Conservation (phyloP, 1,284 basidiomycete species). For the Sporisorium iseilematis-ciliati region DNA sequence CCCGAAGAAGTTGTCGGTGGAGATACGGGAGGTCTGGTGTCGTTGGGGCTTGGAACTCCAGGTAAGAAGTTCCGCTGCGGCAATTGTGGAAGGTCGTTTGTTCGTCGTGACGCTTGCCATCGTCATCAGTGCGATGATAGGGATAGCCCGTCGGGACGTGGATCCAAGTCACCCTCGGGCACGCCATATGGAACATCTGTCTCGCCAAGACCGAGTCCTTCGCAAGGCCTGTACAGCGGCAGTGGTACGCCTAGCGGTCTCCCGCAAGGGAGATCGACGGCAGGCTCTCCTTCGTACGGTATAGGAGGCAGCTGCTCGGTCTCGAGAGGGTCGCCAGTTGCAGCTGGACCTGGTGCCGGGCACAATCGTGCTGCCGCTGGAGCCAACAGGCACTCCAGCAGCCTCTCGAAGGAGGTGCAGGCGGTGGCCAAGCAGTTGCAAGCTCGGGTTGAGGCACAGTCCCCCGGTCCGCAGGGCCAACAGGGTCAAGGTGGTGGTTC, state of each 20-base stretch:
- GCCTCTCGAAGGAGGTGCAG: constrained; percentile 46
- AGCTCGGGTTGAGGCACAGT: constrained; percentile 46
- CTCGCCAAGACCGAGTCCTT: constrained; percentile 22
- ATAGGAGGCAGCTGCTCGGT: neutral
- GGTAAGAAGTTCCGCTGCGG: constrained; percentile 66
- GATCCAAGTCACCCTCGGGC: constrained; percentile 24
- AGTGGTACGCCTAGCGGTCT: constrained; percentile 7
- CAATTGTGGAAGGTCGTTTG: constrained; percentile 62
- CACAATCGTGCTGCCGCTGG: neutral
- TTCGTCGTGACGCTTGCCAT: constrained; percentile 63
- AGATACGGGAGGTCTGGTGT: constrained; percentile 56
- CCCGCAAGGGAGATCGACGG: constrained; percentile 8
- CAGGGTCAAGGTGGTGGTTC: constrained; percentile 1
- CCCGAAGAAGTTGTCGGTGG: constrained; percentile 51
- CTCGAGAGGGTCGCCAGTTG: constrained; percentile 19
- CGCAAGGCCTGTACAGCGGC: constrained; percentile 9
- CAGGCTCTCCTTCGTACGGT: neutral
- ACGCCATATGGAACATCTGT: constrained; percentile 24
- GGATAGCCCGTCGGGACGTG: constrained; percentile 18
- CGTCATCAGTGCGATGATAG: constrained; percentile 59
- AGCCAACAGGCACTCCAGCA: constrained; percentile 16
- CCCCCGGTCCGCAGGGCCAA: constrained; percentile 19
- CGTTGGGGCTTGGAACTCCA: constrained; percentile 61
- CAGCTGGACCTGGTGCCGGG: constrained; percentile 2
- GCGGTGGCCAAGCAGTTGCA: constrained; percentile 46